phyloP scores from a whole-genome alignment of 108 stramenopile genomes.

The Phaeodactylum tricornutum region DNA sequence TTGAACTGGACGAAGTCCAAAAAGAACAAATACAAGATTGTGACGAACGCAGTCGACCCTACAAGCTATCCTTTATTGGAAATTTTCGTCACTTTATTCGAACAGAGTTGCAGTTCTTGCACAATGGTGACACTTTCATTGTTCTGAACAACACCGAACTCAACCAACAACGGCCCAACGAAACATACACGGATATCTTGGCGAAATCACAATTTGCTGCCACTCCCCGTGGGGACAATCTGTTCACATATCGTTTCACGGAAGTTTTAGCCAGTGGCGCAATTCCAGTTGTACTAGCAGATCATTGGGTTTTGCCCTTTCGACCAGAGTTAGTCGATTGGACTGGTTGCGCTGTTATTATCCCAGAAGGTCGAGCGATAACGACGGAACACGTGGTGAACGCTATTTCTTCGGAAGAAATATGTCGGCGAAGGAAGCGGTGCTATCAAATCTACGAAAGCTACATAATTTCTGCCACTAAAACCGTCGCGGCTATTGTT shows the following conservation, averaged over 20 bases:
- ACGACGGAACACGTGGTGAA: too few relatives aligned
- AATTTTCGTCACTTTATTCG: background rate
- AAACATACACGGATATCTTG: slow-evolving; percentile 4
- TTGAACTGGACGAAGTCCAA: background rate
- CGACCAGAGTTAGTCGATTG: slow-evolving; percentile 18
- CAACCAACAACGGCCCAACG: background rate
- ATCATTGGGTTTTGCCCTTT: slow-evolving; percentile 32
- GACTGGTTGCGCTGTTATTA: slow-evolving; percentile 15
- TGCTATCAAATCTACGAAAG: too few relatives aligned
- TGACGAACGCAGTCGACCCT: background rate
- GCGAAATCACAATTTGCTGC: slow-evolving; percentile 10
- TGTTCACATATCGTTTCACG: slow-evolving; percentile 33
- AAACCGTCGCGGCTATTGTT: too few relatives aligned
- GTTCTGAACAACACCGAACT: background rate
- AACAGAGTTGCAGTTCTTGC: background rate
- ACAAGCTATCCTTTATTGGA: background rate
- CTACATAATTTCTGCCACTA: too few relatives aligned
- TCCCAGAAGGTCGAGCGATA: too few relatives aligned
- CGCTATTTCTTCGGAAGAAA: too few relatives aligned
- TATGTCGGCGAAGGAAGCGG: too few relatives aligned
- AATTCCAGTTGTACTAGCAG: slow-evolving; percentile 26
- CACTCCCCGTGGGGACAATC: slow-evolving; percentile 33
- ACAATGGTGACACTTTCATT: background rate
- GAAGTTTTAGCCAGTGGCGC: slow-evolving; percentile 28
- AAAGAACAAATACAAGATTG: background rate